These are phyloP conservation scores for Aristolochia fimbriata DNA, from an alignment of 164 flowering plant species.

Conservation along the genomic window DNA sequence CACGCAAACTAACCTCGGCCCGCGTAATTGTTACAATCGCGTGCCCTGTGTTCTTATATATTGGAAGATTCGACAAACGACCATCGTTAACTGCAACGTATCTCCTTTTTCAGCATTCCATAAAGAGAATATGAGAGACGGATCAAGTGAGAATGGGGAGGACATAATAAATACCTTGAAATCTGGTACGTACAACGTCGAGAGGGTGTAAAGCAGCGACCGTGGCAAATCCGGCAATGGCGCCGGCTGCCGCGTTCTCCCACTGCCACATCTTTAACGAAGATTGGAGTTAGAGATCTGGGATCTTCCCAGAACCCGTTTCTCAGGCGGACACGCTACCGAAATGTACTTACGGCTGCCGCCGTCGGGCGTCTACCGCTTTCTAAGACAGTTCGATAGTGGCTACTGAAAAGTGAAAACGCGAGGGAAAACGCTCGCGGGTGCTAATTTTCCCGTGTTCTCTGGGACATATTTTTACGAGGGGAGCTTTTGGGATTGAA, in stretches of 20 bases:
- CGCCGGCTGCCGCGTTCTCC: constrained; percentile 92
- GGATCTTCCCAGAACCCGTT: not conserved
- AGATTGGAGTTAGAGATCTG: not conserved
- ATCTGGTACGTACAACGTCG: constrained; percentile 92
- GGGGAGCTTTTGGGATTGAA: too few relatives aligned
- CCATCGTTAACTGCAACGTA: constrained; percentile 62
- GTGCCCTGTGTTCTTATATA: constrained; percentile 72
- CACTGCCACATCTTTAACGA: constrained; percentile 41
- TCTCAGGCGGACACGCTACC: too few relatives aligned
- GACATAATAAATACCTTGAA: constrained; percentile 53
- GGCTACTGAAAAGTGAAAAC: too few relatives aligned
- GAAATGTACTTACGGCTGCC: too few relatives aligned
- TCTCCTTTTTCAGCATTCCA: not conserved
- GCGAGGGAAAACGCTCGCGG: too few relatives aligned
- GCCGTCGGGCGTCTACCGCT: too few relatives aligned
- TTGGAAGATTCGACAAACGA: constrained; percentile 45
- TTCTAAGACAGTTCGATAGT: too few relatives aligned
- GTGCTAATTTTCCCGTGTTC: too few relatives aligned
- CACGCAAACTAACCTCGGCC: constrained; percentile 43
- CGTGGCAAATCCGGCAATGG: constrained; percentile 83
- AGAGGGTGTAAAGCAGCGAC: constrained; percentile 86
- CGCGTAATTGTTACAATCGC: constrained; percentile 80
- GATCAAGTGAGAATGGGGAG: not conserved
- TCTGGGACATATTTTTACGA: too few relatives aligned
- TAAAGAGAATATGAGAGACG: not conserved